Evolutionary conservation across 805 yeast species (phyloP).

Genomic region (Ogataea nitratoaversa): DNA sequence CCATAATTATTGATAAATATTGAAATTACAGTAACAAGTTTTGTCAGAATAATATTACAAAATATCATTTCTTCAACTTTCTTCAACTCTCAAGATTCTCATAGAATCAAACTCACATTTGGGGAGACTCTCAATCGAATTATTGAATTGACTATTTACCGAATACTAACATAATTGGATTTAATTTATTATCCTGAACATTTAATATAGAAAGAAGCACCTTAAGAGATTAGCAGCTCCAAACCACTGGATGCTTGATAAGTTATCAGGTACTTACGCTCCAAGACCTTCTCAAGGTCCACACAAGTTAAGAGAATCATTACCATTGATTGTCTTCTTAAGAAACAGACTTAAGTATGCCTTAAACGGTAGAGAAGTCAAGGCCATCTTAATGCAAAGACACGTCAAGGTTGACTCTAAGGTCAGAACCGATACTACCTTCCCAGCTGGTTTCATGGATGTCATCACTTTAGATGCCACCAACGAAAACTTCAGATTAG

Average conservation of each 20-base stretch:
- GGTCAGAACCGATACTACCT: constrained; percentile 98
- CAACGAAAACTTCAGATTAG: constrained; percentile 98
- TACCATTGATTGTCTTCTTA: constrained; percentile 93
- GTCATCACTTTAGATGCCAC: constrained; percentile 96
- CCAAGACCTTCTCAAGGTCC: constrained; percentile 99
- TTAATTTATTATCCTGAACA: background rate
- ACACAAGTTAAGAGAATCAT: constrained; percentile 97
- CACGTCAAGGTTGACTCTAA: constrained; percentile 98
- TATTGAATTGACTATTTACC: background rate
- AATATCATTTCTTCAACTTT: too few relatives aligned
- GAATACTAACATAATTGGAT: constrained; percentile 2
- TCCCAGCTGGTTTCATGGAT: constrained; percentile 99
- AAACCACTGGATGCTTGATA: constrained; percentile 99
- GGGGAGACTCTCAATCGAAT: too few relatives aligned
- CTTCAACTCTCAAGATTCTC: too few relatives aligned
- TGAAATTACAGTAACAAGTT: too few relatives aligned
- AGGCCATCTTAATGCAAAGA: constrained; percentile 97
- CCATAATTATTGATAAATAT: too few relatives aligned
- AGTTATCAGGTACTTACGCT: constrained; percentile 98
- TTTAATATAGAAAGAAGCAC: constrained; percentile 80
- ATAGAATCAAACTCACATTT: too few relatives aligned
- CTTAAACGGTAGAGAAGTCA: constrained; percentile 97
- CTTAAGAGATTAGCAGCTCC: constrained; percentile 99
- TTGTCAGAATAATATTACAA: too few relatives aligned
- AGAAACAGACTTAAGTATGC: constrained; percentile 99